These are phyloP conservation scores for Penicillium sp. DNA, from an alignment of 2,329 filamentous ascomycete species.

Conservation along the genomic window DNA sequence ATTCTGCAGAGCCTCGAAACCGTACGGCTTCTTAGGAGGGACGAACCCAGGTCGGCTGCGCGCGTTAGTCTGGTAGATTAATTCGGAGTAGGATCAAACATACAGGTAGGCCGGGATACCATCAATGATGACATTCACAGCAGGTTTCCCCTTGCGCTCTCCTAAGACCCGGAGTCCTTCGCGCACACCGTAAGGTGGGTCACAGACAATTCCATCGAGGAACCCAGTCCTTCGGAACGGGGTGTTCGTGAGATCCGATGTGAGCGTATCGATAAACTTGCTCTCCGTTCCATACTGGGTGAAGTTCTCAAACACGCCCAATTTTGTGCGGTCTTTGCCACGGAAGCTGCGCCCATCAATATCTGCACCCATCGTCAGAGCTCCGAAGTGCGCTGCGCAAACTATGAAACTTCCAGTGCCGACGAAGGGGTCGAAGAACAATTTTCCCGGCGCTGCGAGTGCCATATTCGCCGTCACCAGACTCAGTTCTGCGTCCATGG, in stretches of 20 bases:
- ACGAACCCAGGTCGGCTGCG: constrained; percentile 67
- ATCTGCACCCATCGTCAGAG: constrained; percentile 80
- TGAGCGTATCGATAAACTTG: constrained; percentile 74
- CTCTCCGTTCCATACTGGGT: constrained; percentile 72
- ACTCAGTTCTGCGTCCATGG: constrained; percentile 94
- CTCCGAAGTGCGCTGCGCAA: constrained; percentile 87
- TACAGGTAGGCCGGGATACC: constrained; percentile 70
- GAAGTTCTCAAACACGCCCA: constrained; percentile 69
- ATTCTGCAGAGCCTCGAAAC: constrained; percentile 84
- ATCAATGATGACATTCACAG: constrained; percentile 63
- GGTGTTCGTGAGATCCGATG: constrained; percentile 84
- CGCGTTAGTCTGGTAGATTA: constrained; percentile 1
- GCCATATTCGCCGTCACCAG: constrained; percentile 91
- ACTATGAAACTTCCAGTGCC: constrained; percentile 92
- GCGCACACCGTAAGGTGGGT: constrained; percentile 92
- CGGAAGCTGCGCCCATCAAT: constrained; percentile 90
- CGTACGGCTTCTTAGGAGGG: constrained; percentile 87
- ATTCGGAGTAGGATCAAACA: constrained; percentile 28
- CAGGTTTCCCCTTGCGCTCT: constrained; percentile 59
- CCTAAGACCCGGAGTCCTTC: constrained; percentile 90
- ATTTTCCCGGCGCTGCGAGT: constrained; percentile 74
- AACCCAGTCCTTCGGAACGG: constrained; percentile 65
- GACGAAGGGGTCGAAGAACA: constrained; percentile 94
- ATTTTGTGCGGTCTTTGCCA: constrained; percentile 51
- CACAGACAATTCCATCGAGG: constrained; percentile 90